Conservation (phyloP, 169 alveolate genomes). For the Plasmodium yoelii region DNA sequence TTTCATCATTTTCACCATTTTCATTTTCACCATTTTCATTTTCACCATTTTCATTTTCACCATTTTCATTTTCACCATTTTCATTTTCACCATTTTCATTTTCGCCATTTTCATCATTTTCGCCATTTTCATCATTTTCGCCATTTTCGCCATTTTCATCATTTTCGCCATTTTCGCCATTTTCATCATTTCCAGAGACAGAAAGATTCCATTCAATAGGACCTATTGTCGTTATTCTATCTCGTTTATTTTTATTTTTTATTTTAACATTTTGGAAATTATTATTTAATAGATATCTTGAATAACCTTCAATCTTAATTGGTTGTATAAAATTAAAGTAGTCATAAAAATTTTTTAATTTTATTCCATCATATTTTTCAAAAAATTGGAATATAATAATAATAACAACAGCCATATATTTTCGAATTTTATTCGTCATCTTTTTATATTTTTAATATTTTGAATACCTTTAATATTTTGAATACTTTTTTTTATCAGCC, state of each 20-base stretch:
- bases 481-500: neutral
- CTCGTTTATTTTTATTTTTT: conserved; percentile 16
- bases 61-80: neutral
- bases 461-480: no score
- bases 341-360: conserved; percentile 25
- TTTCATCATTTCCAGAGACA: neutral
- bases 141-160: neutral
- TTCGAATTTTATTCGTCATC: conserved; percentile 19
- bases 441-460: conserved; percentile 15
- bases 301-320: neutral
- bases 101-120: neutral
- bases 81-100: neutral
- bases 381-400: conserved; percentile 14
- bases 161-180: neutral
- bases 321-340: conserved; percentile 55
- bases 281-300: conserved; percentile 36
- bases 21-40: neutral
- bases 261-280: neutral
- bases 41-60: neutral
- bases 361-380: conserved; percentile 35
- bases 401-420: conserved; percentile 7
- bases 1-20: neutral
- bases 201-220: neutral
- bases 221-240: neutral
- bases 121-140: neutral